Conservation (phyloP, 2,329 filamentous ascomycete genomes). For the Emmonsiellopsis sp. region DNA sequence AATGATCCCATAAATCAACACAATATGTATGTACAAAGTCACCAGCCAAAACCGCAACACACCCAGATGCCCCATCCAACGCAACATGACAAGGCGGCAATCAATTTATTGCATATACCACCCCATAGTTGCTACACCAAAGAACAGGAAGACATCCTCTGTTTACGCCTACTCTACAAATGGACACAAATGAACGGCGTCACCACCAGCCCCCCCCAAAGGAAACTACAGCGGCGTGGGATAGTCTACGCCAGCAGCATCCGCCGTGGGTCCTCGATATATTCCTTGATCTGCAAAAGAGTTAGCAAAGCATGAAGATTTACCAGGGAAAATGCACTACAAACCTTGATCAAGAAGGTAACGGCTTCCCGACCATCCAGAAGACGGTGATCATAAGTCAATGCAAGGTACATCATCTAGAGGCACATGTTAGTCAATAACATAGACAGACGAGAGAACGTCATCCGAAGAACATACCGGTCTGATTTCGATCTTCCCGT, state of each 20-base stretch:
- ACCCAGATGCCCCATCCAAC: no score
- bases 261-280: constrained; percentile 86
- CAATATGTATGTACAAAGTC: no score
- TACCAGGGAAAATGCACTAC: constrained; percentile 4
- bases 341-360: constrained; percentile 80
- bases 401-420: constrained; percentile 94
- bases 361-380: constrained; percentile 92
- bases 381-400: constrained; percentile 95
- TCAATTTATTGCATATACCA: no score
- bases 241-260: constrained; percentile 59
- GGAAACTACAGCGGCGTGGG: neutral
- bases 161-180: neutral
- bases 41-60: no score
- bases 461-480: constrained; percentile 45
- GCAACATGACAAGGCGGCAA: no score
- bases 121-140: no score
- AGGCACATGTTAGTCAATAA: neutral
- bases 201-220: neutral
- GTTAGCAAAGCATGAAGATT: constrained; percentile 5
- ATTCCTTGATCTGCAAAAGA: constrained; percentile 64
- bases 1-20: no score
- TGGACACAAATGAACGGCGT: neutral
- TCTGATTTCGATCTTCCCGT: constrained; percentile 89
- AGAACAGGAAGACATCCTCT: no score
- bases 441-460: neutral